Evolutionary conservation across 108 stramenopile genomes (phyloP), one percentile per base, ranked within the genome.

Genomic region (Stephanodiscus minutulus): DNA sequence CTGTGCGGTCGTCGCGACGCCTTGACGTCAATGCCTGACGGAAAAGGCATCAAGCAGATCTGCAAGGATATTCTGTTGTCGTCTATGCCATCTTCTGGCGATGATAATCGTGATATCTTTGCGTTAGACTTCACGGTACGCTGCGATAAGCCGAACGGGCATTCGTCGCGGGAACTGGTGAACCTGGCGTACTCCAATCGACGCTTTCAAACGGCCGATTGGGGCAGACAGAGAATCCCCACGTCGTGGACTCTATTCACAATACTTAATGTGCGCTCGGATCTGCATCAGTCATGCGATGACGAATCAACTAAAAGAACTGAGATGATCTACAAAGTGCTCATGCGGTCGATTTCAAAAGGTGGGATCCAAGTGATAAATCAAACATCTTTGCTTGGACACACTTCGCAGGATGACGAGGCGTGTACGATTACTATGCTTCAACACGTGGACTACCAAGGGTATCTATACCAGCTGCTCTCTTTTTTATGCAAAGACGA

Each of bases 391-490:
- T 35, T 64, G 62, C 25, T 57, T 18, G 28, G 11, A 1, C 12
- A 35, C 20, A 7, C n/a, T 61, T 62, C 68, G 7, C 77, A 79
- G 53, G 90, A 91, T 43, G 57, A 57, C 17, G 88, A 89, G 56
- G 87, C 85, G 24, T 71, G 80, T 10, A 77, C 79, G 2, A 83
- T 91, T 11, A 79, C 73, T 7, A 68, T 81, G 66, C 53, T 88
- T 7, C 90, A 91, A 60, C 90, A 91, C 33, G 77, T 87, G 41
- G 72, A 76, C 17, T 88, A 91, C 46, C 90, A 91, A 52, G 52
- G 77, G 28, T 59, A 75, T 13, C 64, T 85, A 15, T 78, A 81
- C 47, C 73, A 28, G 11, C 17, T 64, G 7, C 13, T 64, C 1
- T 13, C 37, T 15, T 44, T 15, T 13, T 44, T 44, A 44, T 15